Conservation (phyloP, 441 rosid genomes). For the Theobroma grandiflorum region DNA sequence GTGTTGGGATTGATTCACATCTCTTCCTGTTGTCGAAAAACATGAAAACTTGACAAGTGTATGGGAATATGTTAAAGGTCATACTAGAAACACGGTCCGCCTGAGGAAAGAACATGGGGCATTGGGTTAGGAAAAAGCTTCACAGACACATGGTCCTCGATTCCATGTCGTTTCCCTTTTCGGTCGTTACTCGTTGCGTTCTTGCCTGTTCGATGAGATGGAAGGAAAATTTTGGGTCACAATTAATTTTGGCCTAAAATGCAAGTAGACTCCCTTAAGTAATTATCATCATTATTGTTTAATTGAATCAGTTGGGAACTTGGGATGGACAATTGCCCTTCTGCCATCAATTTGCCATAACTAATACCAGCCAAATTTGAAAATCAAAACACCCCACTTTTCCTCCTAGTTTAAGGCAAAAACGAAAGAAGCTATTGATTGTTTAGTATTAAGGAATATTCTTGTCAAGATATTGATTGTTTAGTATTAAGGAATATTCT, state of each 20-base stretch:
- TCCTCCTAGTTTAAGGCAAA: background rate
- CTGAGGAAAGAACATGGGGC: background rate
- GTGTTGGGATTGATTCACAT: constrained; percentile 18
- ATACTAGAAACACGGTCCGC: constrained; percentile 13
- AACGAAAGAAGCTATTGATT: background rate
- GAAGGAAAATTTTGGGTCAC: background rate
- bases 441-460: background rate
- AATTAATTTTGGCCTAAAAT: background rate
- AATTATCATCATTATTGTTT: background rate
- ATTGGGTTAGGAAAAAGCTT: no score
- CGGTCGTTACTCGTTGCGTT: constrained; percentile 10
- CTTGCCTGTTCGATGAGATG: background rate
- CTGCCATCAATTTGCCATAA: constrained; percentile 8
- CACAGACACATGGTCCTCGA: background rate
- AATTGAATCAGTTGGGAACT: background rate
- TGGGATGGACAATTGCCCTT: background rate
- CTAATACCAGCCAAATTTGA: background rate
- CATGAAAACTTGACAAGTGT: constrained; percentile 1
- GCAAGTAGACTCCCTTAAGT: background rate
- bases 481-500: background rate
- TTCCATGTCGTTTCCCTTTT: background rate
- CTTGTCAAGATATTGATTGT: background rate
- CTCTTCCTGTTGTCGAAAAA: background rate
- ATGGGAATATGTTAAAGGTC: background rate
- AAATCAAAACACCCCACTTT: background rate